Base-by-base conservation (phyloP, 2,329 filamentous ascomycete genomes). In the Microthyrium microscopicum region DNA sequence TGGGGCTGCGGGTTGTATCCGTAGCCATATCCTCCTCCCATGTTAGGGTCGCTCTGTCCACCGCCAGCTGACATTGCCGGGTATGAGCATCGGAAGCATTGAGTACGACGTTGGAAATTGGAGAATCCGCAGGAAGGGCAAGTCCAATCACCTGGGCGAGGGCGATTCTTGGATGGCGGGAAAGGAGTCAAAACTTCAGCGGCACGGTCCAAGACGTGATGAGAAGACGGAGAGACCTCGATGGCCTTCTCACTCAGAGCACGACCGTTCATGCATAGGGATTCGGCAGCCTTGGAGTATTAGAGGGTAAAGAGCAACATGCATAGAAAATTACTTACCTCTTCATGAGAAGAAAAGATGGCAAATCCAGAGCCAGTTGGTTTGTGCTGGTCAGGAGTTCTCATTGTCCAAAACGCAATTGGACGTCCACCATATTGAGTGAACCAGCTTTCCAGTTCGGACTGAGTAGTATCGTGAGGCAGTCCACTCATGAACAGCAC, bases 161-260 rank as follows among this genome's bases (percentile, higher is more conserved):
- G 89, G 27, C 89, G 77, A 60, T 98, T 98, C 70, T 98, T 98
- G 61, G 85, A 94, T 1, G 89, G 89, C 33, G 89, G 89, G 66
- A 98, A 98, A 0, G 89, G 85, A 1, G 87, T 94, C 34, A 98
- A 69, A 42, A 98, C 94, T 46, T 94, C 89, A 38, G 85, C 81
- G 36, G 89, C 89, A 45, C 87, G 79, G 57, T 98, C 89, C 38
- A 98, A 72, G 33, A 98, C 89, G 38, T 89, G 77, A 60, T 82
- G 91, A n/a, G 83, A 93, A 6, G 87, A 95, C 7, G 89, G 89
- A 4, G 89, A 94, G 38, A 98, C 89, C 58, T 98, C 89, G 50
- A 98, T 95, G 42, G 89, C 89, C 64, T 95, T 95, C 57, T 98
- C 89, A 51, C 95, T 98, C 39, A 98, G 68, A 34, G 89, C 89